Evolutionary conservation across 495 filamentous ascomycete genomes (phyloP).

Genomic region (Usnea hakonensis): DNA sequence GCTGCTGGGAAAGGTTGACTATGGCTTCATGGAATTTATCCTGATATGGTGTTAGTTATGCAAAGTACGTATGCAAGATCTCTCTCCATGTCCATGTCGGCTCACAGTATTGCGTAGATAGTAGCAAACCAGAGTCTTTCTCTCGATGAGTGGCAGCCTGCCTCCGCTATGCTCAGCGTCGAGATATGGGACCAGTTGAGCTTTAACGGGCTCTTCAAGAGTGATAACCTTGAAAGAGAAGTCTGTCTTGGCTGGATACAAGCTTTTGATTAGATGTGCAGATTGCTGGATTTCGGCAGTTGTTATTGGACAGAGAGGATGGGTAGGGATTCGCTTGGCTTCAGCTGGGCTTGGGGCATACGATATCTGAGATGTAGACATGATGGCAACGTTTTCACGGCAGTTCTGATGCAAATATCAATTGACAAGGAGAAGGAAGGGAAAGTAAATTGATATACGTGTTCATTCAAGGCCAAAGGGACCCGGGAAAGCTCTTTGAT

Average conservation of each 20-base stretch:
- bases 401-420: not conserved
- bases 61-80: not conserved
- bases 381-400: constrained; percentile 3
- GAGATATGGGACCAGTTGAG: constrained; percentile 46
- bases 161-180: constrained; percentile 40
- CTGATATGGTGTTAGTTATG: constrained; percentile 27
- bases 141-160: constrained; percentile 34
- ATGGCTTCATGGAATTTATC: constrained; percentile 61
- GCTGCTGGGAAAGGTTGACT: constrained; percentile 45
- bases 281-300: constrained; percentile 23
- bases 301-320: constrained; percentile 28
- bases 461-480: not conserved
- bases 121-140: constrained; percentile 52
- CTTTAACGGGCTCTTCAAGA: constrained; percentile 57
- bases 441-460: not conserved
- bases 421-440: not conserved
- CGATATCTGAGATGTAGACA: constrained; percentile 21
- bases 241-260: constrained; percentile 22
- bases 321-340: constrained; percentile 16
- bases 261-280: constrained; percentile 22
- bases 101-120: constrained; percentile 56
- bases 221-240: constrained; percentile 60
- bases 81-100: not conserved
- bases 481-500: not conserved
- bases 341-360: constrained; percentile 10